phyloP scores from a whole-genome alignment of 164 flowering plant species.

The Liquidambar formosana region DNA sequence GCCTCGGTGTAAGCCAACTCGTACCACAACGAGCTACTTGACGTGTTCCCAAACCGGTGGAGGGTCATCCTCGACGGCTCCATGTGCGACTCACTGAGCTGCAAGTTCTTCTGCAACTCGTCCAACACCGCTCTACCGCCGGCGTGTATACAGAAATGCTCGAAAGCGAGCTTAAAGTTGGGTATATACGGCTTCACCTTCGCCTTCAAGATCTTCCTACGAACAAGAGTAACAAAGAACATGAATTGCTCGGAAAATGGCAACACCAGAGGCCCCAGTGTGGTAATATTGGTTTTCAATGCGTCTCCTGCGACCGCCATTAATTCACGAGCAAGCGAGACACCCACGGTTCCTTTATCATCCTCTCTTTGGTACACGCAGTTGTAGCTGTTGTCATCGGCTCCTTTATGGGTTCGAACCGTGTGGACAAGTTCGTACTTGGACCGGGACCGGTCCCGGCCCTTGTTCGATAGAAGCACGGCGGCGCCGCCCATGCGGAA shows the following conservation, averaged over 20 bases:
- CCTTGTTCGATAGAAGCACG: constrained; percentile 65
- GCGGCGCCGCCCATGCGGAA: constrained; percentile 97
- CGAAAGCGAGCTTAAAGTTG: constrained; percentile 59
- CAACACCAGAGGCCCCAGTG: constrained; percentile 72
- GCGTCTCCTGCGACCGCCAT: constrained; percentile 95
- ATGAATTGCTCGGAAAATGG: constrained; percentile 70
- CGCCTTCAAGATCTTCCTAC: constrained; percentile 44
- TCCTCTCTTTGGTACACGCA: constrained; percentile 87
- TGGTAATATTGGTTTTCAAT: constrained; percentile 76
- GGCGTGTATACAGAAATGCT: constrained; percentile 75
- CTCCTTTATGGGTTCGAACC: constrained; percentile 79
- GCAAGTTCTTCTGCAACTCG: constrained; percentile 69
- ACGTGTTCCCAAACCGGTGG: constrained; percentile 85
- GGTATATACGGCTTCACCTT: constrained; percentile 86
- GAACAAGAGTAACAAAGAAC: constrained; percentile 60
- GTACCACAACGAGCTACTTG: constrained; percentile 46
- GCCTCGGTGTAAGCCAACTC: constrained; percentile 62
- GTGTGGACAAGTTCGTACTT: constrained; percentile 75
- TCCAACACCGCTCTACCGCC: constrained; percentile 85
- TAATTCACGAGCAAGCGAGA: constrained; percentile 66
- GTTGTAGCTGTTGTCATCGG: constrained; percentile 59
- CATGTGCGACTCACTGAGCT: constrained; percentile 77
- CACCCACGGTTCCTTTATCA: constrained; percentile 59
- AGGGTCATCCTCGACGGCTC: constrained; percentile 90
- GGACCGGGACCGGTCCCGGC: constrained; percentile 44